Evolutionary conservation across 176 grass and related monocot genomes (phyloP), one percentile per base, ranked within the genome.

Genomic region (Triticum monococcum): DNA sequence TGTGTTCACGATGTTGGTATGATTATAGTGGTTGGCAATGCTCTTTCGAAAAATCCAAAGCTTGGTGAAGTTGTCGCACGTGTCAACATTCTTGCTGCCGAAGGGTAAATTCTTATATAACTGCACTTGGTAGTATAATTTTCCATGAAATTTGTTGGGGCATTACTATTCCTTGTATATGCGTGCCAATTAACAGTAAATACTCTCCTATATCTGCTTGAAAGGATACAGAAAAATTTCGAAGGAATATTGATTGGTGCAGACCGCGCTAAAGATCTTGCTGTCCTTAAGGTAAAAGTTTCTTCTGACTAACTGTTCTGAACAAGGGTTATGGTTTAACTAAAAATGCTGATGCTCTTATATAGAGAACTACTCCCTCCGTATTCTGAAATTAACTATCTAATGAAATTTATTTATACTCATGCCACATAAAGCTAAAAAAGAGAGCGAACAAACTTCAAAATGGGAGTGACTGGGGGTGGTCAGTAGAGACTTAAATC

Each of bases 221-320:
- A 89, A 92, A 96, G 97, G 92, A 84, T 99, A 87, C 94, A 99
- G 87, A 96, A 94, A 82, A 96, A 64, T 81, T 99, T 99, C 74
- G 97, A 99, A 80, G 97, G 92, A 62, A 99, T 91, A 88, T 89
- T 99, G 83, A 72, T 99, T n/a, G 97, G 94, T 75, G 94, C 90
- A 85, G 90, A 99, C 68, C 91, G 92, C 66, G 77, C 85, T 73
- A 99, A 99, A 87, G 92, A 99, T 86, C 90, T 99, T 86, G 94
- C 94, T 72, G 90, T 99, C 61, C 84, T 99, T 75, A 94, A 99
- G 92, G 94, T 96, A 90, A 86, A 73, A 73, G 68, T 0, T 1
- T 25, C 54, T 85, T 85, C 80, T 85, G 71, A 82, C 24, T 78
- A 82, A 24, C 8, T 61, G 10, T 85, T 75, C 33, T 25, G 23